Percentiles rank a stretch among this genome's conserved stretches.
Evolutionary conservation across 75 land plant genomes (phyloP).

Genomic region (Larix kaempferi): DNA sequence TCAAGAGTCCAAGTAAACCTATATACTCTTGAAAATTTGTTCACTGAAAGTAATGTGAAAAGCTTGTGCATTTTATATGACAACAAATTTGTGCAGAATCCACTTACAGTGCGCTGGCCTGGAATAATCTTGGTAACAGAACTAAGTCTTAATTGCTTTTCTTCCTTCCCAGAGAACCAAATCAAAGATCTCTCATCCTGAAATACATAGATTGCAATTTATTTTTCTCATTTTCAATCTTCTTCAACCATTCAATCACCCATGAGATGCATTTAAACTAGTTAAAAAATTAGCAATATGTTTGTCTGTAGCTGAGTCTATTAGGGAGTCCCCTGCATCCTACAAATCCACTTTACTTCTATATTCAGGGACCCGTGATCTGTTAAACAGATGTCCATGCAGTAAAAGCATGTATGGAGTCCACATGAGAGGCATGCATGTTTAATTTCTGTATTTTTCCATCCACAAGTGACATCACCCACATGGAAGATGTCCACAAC

Average conservation of each 20-base stretch:
- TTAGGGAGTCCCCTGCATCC: no score
- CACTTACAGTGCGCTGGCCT: conserved; percentile 49
- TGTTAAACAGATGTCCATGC: no score
- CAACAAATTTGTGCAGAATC: neutral
- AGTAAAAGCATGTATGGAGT: no score
- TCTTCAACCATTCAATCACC: neutral
- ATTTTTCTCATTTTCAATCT: neutral
- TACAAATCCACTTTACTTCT: no score
- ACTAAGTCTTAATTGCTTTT: conserved; percentile 40
- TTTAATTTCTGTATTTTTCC: no score
- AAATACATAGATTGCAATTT: neutral
- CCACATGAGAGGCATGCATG: no score
- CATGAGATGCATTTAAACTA: no score
- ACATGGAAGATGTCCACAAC: no score
- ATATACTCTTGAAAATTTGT: neutral
- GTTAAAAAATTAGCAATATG: no score
- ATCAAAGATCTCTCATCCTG: conserved; percentile 53
- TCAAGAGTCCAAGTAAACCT: neutral
- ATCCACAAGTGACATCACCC: no score
- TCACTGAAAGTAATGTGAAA: neutral
- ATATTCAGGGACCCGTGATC: no score
- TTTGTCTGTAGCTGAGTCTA: no score
- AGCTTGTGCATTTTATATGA: conserved; percentile 2
- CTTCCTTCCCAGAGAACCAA: conserved; percentile 58
- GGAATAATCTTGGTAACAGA: conserved; percentile 36